Conservation (phyloP, 495 filamentous ascomycete species). For the Clavariopsis aquatica region DNA sequence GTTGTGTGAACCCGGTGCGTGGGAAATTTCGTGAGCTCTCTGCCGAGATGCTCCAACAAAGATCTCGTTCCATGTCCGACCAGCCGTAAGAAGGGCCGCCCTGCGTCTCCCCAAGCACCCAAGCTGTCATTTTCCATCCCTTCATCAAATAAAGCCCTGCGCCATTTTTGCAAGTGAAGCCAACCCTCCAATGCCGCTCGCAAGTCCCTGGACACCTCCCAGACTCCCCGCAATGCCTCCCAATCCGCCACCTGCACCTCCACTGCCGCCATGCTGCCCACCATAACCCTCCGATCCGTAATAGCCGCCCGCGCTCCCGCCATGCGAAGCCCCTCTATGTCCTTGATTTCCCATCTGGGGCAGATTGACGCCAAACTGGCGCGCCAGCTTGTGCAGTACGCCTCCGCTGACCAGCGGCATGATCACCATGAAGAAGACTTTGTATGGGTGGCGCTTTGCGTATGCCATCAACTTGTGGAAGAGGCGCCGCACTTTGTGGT, state of each 20-base stretch:
- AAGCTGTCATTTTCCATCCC: not conserved
- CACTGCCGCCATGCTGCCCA: slow-evolving; percentile 22
- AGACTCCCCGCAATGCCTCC: slow-evolving; percentile 18
- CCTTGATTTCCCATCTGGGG: slow-evolving; percentile 59
- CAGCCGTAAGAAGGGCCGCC: too few species aligned
- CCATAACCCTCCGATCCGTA: slow-evolving; percentile 44
- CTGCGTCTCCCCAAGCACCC: not conserved
- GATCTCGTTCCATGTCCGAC: too few species aligned
- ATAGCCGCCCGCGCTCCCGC: slow-evolving; percentile 25
- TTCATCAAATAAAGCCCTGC: slow-evolving; percentile 42
- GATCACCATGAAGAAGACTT: slow-evolving; percentile 81
- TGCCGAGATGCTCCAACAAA: too few species aligned
- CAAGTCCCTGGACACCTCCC: slow-evolving; percentile 14
- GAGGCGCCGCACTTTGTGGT: slow-evolving; percentile 69
- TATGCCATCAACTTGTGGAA: slow-evolving; percentile 74
- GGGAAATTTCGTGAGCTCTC: not conserved
- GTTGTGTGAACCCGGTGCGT: too few species aligned
- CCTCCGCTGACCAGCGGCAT: slow-evolving; percentile 83
- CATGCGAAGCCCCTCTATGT: slow-evolving; percentile 49
- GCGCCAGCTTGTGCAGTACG: slow-evolving; percentile 68
- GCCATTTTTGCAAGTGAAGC: slow-evolving; percentile 43
- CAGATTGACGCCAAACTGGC: slow-evolving; percentile 72
- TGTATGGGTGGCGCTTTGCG: slow-evolving; percentile 74
- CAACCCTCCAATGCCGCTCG: slow-evolving; percentile 38
- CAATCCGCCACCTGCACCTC: slow-evolving; percentile 16